phyloP scores from a whole-genome alignment of 441 rosid species.

The Theobroma grandiflorum region DNA sequence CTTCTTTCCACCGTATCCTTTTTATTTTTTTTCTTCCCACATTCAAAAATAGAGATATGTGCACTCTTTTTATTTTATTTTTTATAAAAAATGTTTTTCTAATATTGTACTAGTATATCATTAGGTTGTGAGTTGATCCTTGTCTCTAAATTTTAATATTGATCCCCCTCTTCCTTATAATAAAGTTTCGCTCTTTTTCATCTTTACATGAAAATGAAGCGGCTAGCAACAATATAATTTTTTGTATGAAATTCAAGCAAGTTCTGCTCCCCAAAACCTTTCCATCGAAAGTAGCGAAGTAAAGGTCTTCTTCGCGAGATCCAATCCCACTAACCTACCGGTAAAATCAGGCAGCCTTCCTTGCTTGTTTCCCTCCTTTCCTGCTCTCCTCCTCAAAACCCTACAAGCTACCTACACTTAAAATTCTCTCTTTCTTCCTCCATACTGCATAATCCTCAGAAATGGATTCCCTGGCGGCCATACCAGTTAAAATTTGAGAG shows the following conservation, averaged over 20 bases:
- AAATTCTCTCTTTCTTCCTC: slow-evolving; percentile 6
- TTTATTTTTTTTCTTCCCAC: not conserved
- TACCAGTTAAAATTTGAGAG: not conserved
- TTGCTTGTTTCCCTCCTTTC: slow-evolving; percentile 23
- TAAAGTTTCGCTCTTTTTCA: slow-evolving; percentile 34
- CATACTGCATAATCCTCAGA: not conserved
- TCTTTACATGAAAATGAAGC: slow-evolving; percentile 44
- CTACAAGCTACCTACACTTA: slow-evolving; percentile 17
- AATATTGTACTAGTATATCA: not conserved
- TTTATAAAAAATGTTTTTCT: slow-evolving; percentile 1
- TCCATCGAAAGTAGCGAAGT: slow-evolving; percentile 62
- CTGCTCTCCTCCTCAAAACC: slow-evolving; percentile 29
- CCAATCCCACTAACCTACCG: slow-evolving; percentile 57
- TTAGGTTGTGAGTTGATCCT: slow-evolving; percentile 43
- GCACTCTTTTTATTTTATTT: slow-evolving; percentile 23
- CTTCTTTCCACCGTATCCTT: slow-evolving; percentile 33
- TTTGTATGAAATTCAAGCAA: slow-evolving; percentile 53
- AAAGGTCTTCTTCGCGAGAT: slow-evolving; percentile 71
- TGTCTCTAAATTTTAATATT: not conserved
- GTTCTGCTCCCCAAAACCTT: slow-evolving; percentile 50
- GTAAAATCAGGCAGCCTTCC: slow-evolving; percentile 9
- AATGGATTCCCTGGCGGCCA: not conserved
- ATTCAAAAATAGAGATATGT: slow-evolving; percentile 15
- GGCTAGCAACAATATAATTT: slow-evolving; percentile 24
- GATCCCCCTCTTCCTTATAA: not conserved